Percentiles rank a stretch among this genome's conserved stretches.
Evolutionary conservation across 1,284 basidiomycete species (phyloP).

Genomic region (Moesziomyces sp.): DNA sequence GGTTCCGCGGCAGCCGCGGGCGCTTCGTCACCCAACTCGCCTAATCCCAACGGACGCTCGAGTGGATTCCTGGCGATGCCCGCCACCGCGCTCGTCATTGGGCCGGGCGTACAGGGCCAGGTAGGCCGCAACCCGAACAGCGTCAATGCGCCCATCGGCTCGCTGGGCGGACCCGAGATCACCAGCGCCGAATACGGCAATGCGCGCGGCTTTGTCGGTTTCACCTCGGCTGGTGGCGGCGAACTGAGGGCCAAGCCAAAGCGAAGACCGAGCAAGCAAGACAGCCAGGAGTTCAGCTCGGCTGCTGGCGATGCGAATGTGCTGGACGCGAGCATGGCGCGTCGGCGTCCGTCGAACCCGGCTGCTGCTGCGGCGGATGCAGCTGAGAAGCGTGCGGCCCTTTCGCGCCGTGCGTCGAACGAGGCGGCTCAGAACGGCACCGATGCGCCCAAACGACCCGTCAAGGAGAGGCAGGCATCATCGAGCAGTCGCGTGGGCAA

Average conservation of each 20-base stretch:
- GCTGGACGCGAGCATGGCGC: no score
- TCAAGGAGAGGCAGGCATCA: constrained; percentile 24
- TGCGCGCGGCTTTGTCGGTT: constrained; percentile 50
- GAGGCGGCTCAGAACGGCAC: constrained; percentile 9
- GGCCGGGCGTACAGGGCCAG: constrained; percentile 60
- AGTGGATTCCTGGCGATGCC: constrained; percentile 48
- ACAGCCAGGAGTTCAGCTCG: constrained; percentile 21
- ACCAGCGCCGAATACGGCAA: constrained; percentile 47
- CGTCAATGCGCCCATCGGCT: constrained; percentile 38
- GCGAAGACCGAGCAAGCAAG: constrained; percentile 22
- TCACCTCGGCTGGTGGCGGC: constrained; percentile 46
- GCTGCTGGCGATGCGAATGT: constrained; percentile 7
- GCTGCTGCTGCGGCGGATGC: constrained; percentile 44
- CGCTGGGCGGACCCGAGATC: constrained; percentile 24
- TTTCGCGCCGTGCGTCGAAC: constrained; percentile 14
- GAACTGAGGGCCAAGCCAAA: constrained; percentile 30
- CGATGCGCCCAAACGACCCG: constrained; percentile 13
- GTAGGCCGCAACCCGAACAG: constrained; percentile 43
- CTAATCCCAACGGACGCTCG: constrained; percentile 27
- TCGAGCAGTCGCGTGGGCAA: constrained; percentile 23
- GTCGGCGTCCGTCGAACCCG: no score
- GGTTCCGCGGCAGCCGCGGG: constrained; percentile 6
- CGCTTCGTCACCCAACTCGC: constrained; percentile 30
- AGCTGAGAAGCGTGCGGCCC: constrained; percentile 41
- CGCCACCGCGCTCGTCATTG: constrained; percentile 58